Percentiles rank a stretch among this genome's conserved stretches.
Evolutionary conservation across 106 monocot genomes (phyloP).

Genomic region (Platanthera zijinensis): DNA sequence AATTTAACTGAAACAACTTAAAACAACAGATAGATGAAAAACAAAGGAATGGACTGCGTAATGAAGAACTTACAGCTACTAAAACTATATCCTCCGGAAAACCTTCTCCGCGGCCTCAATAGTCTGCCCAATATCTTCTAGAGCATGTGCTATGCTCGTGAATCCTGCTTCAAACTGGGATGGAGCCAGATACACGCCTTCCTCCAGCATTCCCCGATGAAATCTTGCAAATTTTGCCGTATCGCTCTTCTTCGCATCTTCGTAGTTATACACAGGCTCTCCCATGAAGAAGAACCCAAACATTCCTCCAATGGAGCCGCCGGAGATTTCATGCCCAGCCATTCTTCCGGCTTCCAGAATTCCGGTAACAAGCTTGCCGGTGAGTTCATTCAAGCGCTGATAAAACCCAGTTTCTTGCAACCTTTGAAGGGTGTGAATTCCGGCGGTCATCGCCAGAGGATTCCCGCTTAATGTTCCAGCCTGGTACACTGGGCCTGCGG

Average conservation of each 20-base stretch:
- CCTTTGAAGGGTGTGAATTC: slow-evolving; percentile 49
- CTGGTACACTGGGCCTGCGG: slow-evolving; percentile 87
- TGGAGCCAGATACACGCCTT: slow-evolving; percentile 18
- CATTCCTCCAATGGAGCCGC: slow-evolving; percentile 49
- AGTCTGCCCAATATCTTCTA: slow-evolving; percentile 15
- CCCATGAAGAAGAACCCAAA: slow-evolving; percentile 55
- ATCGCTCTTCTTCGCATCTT: slow-evolving; percentile 64
- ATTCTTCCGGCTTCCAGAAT: slow-evolving; percentile 33
- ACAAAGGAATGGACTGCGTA: not conserved
- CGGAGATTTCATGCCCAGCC: slow-evolving; percentile 42
- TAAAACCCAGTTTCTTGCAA: slow-evolving; percentile 42
- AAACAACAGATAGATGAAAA: not conserved
- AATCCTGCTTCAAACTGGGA: slow-evolving; percentile 34
- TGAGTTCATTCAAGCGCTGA: slow-evolving; percentile 46
- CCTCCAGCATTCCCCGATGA: slow-evolving; percentile 26
- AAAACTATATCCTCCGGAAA: slow-evolving; percentile 16
- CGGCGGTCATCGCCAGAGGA: slow-evolving; percentile 62
- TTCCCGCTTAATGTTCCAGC: slow-evolving; percentile 59
- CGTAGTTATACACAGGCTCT: slow-evolving; percentile 43
- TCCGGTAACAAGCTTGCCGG: slow-evolving; percentile 38
- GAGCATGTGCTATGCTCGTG: slow-evolving; percentile 23
- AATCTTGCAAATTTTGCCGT: slow-evolving; percentile 51
- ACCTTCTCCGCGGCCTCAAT: slow-evolving; percentile 18
- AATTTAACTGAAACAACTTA: too few relatives aligned
- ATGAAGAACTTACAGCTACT: not conserved